phyloP scores from a whole-genome alignment of 306 rosid species.

The Dicorynia guianensis region DNA sequence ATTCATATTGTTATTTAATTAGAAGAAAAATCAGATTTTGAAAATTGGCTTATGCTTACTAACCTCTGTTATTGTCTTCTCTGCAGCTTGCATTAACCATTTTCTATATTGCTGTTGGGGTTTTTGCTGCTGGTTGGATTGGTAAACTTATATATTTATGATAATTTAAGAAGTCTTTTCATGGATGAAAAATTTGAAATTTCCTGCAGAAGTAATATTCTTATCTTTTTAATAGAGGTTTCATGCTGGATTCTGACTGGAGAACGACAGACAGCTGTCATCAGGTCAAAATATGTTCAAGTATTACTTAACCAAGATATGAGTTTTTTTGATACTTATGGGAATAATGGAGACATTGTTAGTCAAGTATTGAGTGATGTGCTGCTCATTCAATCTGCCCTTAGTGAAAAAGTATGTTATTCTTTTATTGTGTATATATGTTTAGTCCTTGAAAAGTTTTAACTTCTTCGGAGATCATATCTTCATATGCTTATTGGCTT shows the following conservation, averaged over 20 bases:
- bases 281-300: conserved; percentile 90
- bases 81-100: conserved; percentile 90
- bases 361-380: conserved; percentile 99
- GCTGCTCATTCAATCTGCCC: conserved; percentile 97
- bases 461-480: conserved; percentile 29
- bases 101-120: conserved; percentile 89
- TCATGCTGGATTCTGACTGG: conserved; percentile 99
- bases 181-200: conserved; percentile 25
- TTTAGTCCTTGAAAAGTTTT: conserved; percentile 22
- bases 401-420: conserved; percentile 90
- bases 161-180: conserved; percentile 22
- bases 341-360: conserved; percentile 98
- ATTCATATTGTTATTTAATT: neutral
- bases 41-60: conserved; percentile 33
- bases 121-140: conserved; percentile 98
- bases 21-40: conserved; percentile 25
- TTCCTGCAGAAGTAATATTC: conserved; percentile 46
- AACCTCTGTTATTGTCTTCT: conserved; percentile 46
- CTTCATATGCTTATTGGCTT: conserved; percentile 42
- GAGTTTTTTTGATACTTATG: conserved; percentile 99
- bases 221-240: conserved; percentile 78
- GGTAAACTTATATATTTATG: conserved; percentile 63
- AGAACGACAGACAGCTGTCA: conserved; percentile 99
- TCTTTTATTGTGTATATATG: conserved; percentile 10
- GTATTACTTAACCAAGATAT: conserved; percentile 97